Conservation (phyloP, 495 filamentous ascomycete species). For the Podospora pseudoanserina region DNA sequence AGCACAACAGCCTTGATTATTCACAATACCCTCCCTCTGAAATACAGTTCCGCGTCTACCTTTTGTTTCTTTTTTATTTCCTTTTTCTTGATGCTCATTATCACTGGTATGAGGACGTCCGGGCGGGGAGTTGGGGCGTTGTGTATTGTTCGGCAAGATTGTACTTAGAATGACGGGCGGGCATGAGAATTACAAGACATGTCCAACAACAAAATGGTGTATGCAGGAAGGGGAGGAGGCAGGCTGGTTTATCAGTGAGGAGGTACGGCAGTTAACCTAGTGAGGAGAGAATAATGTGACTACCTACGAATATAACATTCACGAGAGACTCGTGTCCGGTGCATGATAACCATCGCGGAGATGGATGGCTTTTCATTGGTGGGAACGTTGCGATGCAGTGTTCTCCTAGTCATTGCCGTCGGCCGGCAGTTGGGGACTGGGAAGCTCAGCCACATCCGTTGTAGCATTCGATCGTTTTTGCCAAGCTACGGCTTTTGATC, state of each 20-base stretch:
- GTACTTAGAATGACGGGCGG: background rate
- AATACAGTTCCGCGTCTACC: background rate
- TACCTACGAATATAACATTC: background rate
- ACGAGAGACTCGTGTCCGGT: no score
- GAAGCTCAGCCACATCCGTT: background rate
- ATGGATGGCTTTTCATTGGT: background rate
- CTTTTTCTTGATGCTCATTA: background rate
- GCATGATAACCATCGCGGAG: no score
- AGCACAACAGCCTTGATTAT: background rate
- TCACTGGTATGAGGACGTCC: background rate
- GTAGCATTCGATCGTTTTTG: background rate
- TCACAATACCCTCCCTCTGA: background rate
- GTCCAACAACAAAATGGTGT: background rate
- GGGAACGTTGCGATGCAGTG: background rate
- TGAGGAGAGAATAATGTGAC: background rate
- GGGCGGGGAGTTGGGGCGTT: background rate
- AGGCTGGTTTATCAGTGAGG: background rate
- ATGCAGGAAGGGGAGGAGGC: background rate
- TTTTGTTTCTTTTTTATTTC: slow-evolving; percentile 1
- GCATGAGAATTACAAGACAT: background rate
- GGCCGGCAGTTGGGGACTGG: background rate
- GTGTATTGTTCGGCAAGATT: background rate
- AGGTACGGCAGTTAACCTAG: background rate
- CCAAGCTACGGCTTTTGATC: background rate
- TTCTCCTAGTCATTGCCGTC: no score